Evolutionary conservation across 352 stramenopile species (phyloP).

Genomic region (Globisporangium solare): DNA sequence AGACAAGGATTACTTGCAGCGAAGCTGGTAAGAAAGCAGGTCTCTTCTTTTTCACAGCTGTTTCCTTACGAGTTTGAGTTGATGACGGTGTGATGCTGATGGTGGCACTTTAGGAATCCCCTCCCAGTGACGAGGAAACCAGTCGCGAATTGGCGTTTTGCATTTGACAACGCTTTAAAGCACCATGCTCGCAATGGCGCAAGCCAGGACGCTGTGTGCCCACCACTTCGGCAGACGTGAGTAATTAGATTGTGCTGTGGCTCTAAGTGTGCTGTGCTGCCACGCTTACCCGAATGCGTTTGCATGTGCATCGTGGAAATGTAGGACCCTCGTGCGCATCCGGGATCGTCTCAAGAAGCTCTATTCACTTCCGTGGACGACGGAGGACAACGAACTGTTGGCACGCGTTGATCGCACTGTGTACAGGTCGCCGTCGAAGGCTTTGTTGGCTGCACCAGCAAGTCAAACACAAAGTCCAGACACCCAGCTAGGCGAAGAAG

Average conservation of each 20-base stretch:
- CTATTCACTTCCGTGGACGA: constrained; percentile 42
- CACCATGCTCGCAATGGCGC: neutral
- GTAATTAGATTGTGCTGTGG: constrained; percentile 15
- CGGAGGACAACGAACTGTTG: constrained; percentile 49
- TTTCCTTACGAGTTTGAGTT: neutral
- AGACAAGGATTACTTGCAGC: constrained; percentile 29
- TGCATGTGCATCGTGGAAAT: constrained; percentile 16
- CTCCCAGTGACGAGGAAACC: constrained; percentile 52
- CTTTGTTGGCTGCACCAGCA: neutral
- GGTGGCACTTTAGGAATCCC: constrained; percentile 29
- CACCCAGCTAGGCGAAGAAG: constrained; percentile 5
- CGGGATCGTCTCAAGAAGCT: constrained; percentile 52
- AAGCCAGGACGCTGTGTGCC: constrained; percentile 15
- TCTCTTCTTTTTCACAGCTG: neutral
- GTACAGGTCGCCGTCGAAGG: neutral
- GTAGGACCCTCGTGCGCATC: constrained; percentile 45
- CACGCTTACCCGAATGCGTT: neutral
- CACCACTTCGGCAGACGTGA: constrained; percentile 31
- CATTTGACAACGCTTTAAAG: constrained; percentile 44
- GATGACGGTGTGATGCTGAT: neutral
- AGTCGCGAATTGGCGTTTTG: constrained; percentile 69
- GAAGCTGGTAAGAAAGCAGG: constrained; percentile 30
- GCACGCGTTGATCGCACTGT: constrained; percentile 17
- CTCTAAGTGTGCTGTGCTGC: neutral
- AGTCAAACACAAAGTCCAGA: constrained; percentile 2